phyloP scores from a whole-genome alignment of 2,329 filamentous ascomycete genomes.

The Cercospora beticola region DNA sequence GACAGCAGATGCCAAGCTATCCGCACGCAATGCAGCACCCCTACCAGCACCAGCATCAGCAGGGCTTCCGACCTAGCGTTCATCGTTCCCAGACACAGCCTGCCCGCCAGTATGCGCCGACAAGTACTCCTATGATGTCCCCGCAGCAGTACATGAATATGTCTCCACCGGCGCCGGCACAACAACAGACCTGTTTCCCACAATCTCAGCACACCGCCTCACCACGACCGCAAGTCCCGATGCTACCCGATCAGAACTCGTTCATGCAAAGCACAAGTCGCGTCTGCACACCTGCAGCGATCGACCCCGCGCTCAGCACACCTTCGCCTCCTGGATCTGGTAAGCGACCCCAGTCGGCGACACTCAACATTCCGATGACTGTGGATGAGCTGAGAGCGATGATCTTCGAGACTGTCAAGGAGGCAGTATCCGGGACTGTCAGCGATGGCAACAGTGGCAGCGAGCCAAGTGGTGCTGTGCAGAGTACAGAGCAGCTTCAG shows the following conservation, averaged over 20 bases:
- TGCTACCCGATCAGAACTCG: slow-evolving; percentile 14
- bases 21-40: slow-evolving; percentile 18
- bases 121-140: slow-evolving; percentile 22
- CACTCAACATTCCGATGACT: slow-evolving; percentile 18
- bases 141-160: slow-evolving; percentile 13
- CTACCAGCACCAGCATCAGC: neutral
- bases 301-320: slow-evolving; percentile 24
- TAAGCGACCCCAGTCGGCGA: neutral
- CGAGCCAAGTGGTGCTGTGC: neutral
- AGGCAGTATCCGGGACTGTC: slow-evolving; percentile 11
- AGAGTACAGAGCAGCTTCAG: neutral
- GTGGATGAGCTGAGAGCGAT: slow-evolving; percentile 27
- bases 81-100: slow-evolving; percentile 21
- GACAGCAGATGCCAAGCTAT: slow-evolving; percentile 6
- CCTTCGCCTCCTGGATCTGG: neutral
- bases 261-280: slow-evolving; percentile 20
- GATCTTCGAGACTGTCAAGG: slow-evolving; percentile 24
- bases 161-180: neutral
- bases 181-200: slow-evolving; percentile 1
- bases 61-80: slow-evolving; percentile 12
- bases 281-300: slow-evolving; percentile 27
- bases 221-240: neutral
- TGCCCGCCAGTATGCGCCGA: slow-evolving; percentile 18
- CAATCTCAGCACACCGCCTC: neutral
- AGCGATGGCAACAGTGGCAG: neutral